Percentiles rank a stretch among this genome's conserved stretches.
Conservation (phyloP, 2,329 filamentous ascomycete species). For the Leptographium procerum region DNA sequence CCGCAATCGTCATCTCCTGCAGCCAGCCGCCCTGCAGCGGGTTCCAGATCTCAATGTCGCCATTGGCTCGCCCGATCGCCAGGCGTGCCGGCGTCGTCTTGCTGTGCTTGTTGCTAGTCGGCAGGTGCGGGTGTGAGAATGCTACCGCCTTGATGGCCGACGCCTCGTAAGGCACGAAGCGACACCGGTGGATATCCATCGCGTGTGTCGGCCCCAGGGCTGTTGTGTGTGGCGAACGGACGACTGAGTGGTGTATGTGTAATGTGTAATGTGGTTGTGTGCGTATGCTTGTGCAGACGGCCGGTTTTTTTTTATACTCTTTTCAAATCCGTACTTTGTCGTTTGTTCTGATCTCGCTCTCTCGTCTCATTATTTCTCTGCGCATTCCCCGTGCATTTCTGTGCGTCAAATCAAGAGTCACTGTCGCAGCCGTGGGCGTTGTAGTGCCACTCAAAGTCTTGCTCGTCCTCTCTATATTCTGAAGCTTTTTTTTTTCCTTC, state of each 20-base stretch:
- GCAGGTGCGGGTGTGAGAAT: conserved; percentile 64
- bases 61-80: conserved; percentile 84
- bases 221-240: neutral
- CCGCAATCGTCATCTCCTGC: conserved; percentile 76
- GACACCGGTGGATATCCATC: conserved; percentile 96
- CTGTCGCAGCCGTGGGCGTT: neutral
- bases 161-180: conserved; percentile 86
- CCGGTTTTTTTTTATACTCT: too few species aligned
- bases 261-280: neutral
- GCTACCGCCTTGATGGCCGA: conserved; percentile 89
- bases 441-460: neutral
- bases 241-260: neutral
- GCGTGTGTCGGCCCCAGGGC: too few species aligned
- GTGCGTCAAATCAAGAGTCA: too few species aligned
- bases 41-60: conserved; percentile 97
- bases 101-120: conserved; percentile 31
- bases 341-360: neutral
- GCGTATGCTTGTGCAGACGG: neutral
- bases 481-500: neutral
- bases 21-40: conserved; percentile 72
- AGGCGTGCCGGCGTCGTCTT: conserved; percentile 57
- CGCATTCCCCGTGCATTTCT: neutral
- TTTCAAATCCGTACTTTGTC: too few species aligned
- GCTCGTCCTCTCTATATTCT: neutral
- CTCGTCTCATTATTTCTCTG: neutral